Evolutionary conservation across 352 stramenopile species (phyloP).

Genomic region (Phytophthora syringae): DNA sequence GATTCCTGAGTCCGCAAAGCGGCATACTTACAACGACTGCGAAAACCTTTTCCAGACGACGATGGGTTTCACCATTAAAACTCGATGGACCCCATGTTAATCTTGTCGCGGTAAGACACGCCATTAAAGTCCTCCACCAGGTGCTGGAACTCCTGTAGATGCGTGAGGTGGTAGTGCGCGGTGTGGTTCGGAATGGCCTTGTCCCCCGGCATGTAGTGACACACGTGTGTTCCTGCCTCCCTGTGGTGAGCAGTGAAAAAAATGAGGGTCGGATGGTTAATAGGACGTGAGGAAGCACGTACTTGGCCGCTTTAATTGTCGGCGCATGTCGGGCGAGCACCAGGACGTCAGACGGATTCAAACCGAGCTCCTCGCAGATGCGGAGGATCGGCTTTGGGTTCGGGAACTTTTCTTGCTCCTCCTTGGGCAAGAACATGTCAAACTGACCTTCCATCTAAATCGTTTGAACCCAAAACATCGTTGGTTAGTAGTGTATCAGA

Average conservation of each 20-base stretch:
- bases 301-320: slow-evolving; percentile 74
- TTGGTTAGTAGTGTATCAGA: background rate
- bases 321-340: slow-evolving; percentile 60
- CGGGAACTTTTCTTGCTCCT: slow-evolving; percentile 55
- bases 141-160: slow-evolving; percentile 68
- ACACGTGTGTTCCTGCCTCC: slow-evolving; percentile 58
- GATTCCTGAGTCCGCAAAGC: too few relatives aligned
- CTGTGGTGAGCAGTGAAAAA: slow-evolving; percentile 29
- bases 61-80: too few relatives aligned
- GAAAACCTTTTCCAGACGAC: too few relatives aligned
- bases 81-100: slow-evolving; percentile 46
- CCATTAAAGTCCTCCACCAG: slow-evolving; percentile 81
- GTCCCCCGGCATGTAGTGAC: slow-evolving; percentile 68
- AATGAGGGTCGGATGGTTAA: background rate
- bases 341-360: slow-evolving; percentile 60
- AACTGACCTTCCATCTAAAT: slow-evolving; percentile 73
- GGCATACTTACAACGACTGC: too few relatives aligned
- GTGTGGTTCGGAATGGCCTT: slow-evolving; percentile 80
- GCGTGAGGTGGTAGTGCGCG: slow-evolving; percentile 70
- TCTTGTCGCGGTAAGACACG: slow-evolving; percentile 70
- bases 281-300: slow-evolving; percentile 15
- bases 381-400: slow-evolving; percentile 52
- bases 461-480: background rate
- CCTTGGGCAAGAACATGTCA: slow-evolving; percentile 56
- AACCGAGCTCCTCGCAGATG: slow-evolving; percentile 58